Base-by-base conservation (phyloP, 1,284 basidiomycete species). In the Cystobasidiaceae sp. region DNA sequence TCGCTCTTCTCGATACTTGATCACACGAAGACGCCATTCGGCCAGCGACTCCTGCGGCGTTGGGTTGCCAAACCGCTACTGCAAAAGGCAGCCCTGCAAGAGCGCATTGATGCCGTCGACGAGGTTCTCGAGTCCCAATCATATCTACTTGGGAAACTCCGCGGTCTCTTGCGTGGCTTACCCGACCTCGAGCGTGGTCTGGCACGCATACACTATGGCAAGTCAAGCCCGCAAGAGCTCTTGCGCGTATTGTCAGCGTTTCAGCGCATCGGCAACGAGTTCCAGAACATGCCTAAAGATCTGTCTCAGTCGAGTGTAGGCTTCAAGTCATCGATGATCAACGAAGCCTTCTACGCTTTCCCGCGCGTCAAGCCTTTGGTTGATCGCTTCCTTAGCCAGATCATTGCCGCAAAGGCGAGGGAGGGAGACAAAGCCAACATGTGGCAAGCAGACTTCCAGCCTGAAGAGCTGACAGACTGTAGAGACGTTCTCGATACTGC, bases 141-240 rank as follows among this genome's bases (percentile, higher is more conserved):
- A 83, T 70, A 82, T 28, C 72, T 77, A 39, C 68, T 81, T 59
- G 77, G 84, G 34, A 83, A 82, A 44, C 80, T 97, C 33, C 85
- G 89, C 11, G 81, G 84, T 43, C 76, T 88, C 11, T 78, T 96
- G 48, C 86, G 80, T 72, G 84, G 84, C 51, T 80, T 94, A 27
- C 93, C 93, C 0, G 93, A 98, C 75, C 83, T 98, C 39, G 88
- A 90, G 0, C 87, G 85, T 71, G 94, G 94, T 0, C 79, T 97
- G 13, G 89, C 87, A 64, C 81, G 91, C 30, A 88, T 97, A 52
- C 90, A 93, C 72, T 94, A 96, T 72, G 87, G 88, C 51, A 89
- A 92, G 77, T 72, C 73, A 0, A 87, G 87, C 0, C 89, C 93
- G 0, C 82, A 86, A 71, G 94, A 98, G 75, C 82, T 97, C 4